Base-by-base conservation (phyloP, 352 stramenopile genomes). In the Globisporangium parvum region DNA sequence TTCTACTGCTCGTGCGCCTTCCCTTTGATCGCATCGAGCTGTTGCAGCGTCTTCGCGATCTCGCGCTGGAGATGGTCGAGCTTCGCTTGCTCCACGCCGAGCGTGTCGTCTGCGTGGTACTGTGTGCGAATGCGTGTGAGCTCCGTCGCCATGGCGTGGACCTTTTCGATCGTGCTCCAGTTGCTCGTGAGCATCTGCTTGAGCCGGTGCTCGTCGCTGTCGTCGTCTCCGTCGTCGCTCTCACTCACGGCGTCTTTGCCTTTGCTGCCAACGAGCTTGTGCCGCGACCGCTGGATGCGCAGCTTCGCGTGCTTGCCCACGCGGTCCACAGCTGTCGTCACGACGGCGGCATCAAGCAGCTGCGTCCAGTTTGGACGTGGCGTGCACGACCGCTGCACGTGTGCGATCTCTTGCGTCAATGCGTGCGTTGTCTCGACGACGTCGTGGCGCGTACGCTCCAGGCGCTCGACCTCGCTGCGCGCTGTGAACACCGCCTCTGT, bases 401-500 rank as follows among this genome's bases (percentile, higher is more conserved):
- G 53, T 1, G 47, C 21, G 15, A 76, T 76, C 37, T 83, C 61
- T 6, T 65, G 55, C 23, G 83, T 53, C 1, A 85, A 47, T 14
- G 55, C 59, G 12, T 62, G 58, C 2, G 66, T 55, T 5, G 77
- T 51, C 1, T 55, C 58, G 8, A 57, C 45, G 10, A 86, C 55
- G 1, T 59, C 53, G 0, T 52, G 47, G 15, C 59, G 67, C 11
- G 67, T 47, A 17, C 59, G 53, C 50, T 85, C 69, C 6, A 87
- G 35, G 14, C 65, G 53, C 1, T 70, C 50, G 2, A 75, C 59
- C 14, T 72, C 55, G 31, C 71, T 77, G 9, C 78, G 76, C 12
- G 87, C 68, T 44, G 82, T 68, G 39, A 91, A 91, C 21, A 91
- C 83, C 17, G 73, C 62, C 33, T 87, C 74, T 2, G 77, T 91